These are phyloP conservation scores for Talaromyces liani DNA, from an alignment of 495 filamentous ascomycete species.

Conservation along the genomic window DNA sequence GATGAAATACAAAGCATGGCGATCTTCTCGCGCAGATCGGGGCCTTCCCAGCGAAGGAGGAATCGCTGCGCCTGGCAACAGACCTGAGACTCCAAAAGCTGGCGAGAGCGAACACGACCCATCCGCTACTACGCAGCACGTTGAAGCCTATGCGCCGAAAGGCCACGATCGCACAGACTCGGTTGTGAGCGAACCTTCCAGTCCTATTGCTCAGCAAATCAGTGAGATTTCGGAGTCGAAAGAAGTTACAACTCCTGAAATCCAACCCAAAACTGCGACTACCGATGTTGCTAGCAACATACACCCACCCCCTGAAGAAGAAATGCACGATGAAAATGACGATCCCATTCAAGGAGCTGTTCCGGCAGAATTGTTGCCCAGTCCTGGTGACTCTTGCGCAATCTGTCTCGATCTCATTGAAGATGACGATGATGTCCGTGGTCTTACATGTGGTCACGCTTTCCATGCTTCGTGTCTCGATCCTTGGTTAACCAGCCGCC, in stretches of 20 bases:
- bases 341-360: constrained; percentile 79
- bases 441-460: constrained; percentile 88
- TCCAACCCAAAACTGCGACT: not conserved
- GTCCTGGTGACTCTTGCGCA: constrained; percentile 90
- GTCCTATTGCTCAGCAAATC: constrained; percentile 9
- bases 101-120: not conserved
- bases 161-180: constrained; percentile 16
- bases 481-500: constrained; percentile 87
- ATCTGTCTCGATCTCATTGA: constrained; percentile 94
- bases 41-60: constrained; percentile 81
- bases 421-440: constrained; percentile 91
- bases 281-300: not conserved
- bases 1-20: constrained; percentile 94
- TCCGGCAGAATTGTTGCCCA: constrained; percentile 71
- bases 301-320: not conserved
- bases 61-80: constrained; percentile 57
- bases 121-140: constrained; percentile 1
- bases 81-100: constrained; percentile 22
- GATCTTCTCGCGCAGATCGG: constrained; percentile 70
- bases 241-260: constrained; percentile 14
- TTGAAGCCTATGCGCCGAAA: constrained; percentile 12
- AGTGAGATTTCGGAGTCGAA: constrained; percentile 9
- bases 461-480: constrained; percentile 94
- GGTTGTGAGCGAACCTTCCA: constrained; percentile 11
- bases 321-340: constrained; percentile 69